Conservation (phyloP, 768 basidiomycete species). For the Trametes punicea region DNA sequence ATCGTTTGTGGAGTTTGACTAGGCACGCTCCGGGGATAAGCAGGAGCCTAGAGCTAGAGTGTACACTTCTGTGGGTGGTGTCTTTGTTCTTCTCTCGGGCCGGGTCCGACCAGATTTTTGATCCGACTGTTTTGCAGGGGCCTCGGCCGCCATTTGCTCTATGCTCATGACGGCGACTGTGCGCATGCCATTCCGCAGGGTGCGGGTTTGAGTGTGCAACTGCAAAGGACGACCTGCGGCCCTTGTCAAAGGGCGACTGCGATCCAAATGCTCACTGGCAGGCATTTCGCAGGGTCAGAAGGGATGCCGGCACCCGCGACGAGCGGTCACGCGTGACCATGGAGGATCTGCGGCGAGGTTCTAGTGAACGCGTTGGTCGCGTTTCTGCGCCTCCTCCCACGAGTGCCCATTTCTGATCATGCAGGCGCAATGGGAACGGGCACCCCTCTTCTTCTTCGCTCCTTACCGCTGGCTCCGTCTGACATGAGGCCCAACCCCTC, state of each 20-base stretch:
- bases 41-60: neutral
- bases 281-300: neutral
- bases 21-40: neutral
- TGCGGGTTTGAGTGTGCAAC: too few species aligned
- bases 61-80: conserved; percentile 4
- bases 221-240: neutral
- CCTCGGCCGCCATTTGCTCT: neutral
- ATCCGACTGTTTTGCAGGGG: conserved; percentile 7
- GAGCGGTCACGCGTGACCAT: neutral
- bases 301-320: conserved; percentile 7
- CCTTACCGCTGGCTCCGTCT: conserved; percentile 5
- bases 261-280: neutral
- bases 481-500: conserved; percentile 14
- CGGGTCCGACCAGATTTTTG: conserved; percentile 4
- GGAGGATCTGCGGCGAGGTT: conserved; percentile 4
- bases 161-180: neutral
- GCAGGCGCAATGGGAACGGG: neutral
- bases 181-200: neutral
- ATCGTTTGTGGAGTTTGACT: neutral
- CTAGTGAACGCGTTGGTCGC: conserved; percentile 18
- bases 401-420: conserved; percentile 6
- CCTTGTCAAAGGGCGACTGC: neutral
- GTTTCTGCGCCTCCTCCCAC: conserved; percentile 6
- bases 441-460: neutral
- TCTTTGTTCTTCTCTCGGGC: conserved; percentile 7